These are phyloP conservation scores for Salix udensis DNA, from an alignment of 345 rosid species.

Conservation along the genomic window DNA sequence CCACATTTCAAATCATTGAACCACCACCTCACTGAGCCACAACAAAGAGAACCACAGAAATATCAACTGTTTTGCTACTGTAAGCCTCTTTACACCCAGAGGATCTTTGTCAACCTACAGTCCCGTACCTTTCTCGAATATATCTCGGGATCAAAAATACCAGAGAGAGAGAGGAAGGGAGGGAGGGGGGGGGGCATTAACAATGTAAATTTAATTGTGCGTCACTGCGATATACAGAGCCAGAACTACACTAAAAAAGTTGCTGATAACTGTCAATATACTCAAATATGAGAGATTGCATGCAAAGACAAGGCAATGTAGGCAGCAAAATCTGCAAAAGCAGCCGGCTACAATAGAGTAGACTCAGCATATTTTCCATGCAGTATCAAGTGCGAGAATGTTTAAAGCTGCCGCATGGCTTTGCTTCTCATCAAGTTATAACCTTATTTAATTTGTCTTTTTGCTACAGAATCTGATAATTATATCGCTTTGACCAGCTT, in stretches of 20 bases:
- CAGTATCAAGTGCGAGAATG: slow-evolving; percentile 27
- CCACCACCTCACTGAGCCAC: background rate
- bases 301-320: background rate
- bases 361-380: slow-evolving; percentile 24
- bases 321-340: slow-evolving; percentile 16
- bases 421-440: background rate
- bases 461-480: slow-evolving; percentile 29
- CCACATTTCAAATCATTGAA: background rate
- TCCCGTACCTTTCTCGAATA: slow-evolving; percentile 45
- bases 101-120: slow-evolving; percentile 41
- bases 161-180: background rate
- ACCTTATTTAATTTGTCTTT: slow-evolving; percentile 18
- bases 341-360: slow-evolving; percentile 27
- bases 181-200: background rate
- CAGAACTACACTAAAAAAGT: slow-evolving; percentile 35
- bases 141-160: slow-evolving; percentile 42
- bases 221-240: slow-evolving; percentile 7
- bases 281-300: slow-evolving; percentile 20
- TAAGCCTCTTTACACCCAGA: slow-evolving; percentile 19
- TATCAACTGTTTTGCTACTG: slow-evolving; percentile 9
- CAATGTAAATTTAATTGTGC: background rate
- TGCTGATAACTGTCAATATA: slow-evolving; percentile 22
- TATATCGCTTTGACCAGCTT: slow-evolving; percentile 26
- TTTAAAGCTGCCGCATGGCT: slow-evolving; percentile 35
- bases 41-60: background rate